phyloP scores from a whole-genome alignment of 805 yeast species.

The Candida railenensis region DNA sequence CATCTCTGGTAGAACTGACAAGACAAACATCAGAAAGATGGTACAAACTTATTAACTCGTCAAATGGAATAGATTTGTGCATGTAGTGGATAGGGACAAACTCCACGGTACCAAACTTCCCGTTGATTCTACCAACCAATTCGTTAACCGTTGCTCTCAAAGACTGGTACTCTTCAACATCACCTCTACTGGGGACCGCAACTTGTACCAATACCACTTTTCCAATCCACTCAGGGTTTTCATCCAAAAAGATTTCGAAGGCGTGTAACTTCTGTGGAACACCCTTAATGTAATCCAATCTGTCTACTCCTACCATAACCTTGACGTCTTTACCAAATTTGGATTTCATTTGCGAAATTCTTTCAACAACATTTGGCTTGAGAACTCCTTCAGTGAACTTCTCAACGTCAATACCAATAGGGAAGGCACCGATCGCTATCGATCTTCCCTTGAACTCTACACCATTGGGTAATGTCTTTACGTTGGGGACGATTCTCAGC shows the following conservation, averaged over 20 bases:
- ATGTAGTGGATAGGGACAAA: slow-evolving; percentile 96
- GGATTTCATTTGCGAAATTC: slow-evolving; percentile 60
- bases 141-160: slow-evolving; percentile 93
- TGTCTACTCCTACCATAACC: slow-evolving; percentile 93
- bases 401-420: slow-evolving; percentile 97
- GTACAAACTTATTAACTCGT: slow-evolving; percentile 87
- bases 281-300: slow-evolving; percentile 95
- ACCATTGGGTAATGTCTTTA: slow-evolving; percentile 88
- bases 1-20: slow-evolving; percentile 94
- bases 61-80: slow-evolving; percentile 89
- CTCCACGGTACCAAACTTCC: slow-evolving; percentile 93
- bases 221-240: slow-evolving; percentile 98
- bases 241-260: slow-evolving; percentile 84
- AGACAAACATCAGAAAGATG: slow-evolving; percentile 85
- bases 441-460: slow-evolving; percentile 73
- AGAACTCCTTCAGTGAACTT: slow-evolving; percentile 80
- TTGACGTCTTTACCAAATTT: slow-evolving; percentile 73
- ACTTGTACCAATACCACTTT: slow-evolving; percentile 94
- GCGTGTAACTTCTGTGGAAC: slow-evolving; percentile 98
- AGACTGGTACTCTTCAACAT: slow-evolving; percentile 95
- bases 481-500: slow-evolving; percentile 68
- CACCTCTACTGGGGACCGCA: slow-evolving; percentile 97
- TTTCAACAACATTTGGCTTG: slow-evolving; percentile 56
- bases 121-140: slow-evolving; percentile 94
- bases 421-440: slow-evolving; percentile 92